Base-by-base conservation (phyloP, 2,329 filamentous ascomycete genomes). In the Neopestalotiopsis sp. region DNA sequence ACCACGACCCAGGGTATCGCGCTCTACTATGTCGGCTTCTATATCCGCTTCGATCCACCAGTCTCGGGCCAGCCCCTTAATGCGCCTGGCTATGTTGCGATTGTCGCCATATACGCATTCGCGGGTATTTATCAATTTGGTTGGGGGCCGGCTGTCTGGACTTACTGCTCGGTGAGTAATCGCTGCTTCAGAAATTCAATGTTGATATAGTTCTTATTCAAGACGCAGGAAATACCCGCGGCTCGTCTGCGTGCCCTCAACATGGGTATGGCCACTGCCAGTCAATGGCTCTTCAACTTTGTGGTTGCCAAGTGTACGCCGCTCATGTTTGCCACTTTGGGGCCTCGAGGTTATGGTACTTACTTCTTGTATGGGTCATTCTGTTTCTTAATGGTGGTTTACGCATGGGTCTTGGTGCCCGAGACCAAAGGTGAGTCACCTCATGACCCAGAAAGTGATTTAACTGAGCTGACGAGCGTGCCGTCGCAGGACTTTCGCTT, bases 221-320 rank as follows among this genome's bases (percentile, higher is more conserved):
- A 20, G n/a, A 14, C 17, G 3, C 86, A 85, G 32, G 91, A 94
- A 79, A 93, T 93, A 69, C 90, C 91, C 0, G 90, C 89, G 6
- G 89, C 90, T 0, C 84, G 91, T 42, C 83, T 93, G 7, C 83
- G 91, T 67, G 88, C 88, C 20, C 81, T 91, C 72, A 93, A 92
- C 74, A 91, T 93, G 6, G 87, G 90, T 1, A 83, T 93, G 61
- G 91, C 87, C 0, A 90, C 91, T 0, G 89, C 88, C 1, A 92
- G 89, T 0, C 90, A 93, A 74, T 92, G 91, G 91, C 79, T 93
- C 4, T 93, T 93, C 79, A 94, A 94, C 76, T 92, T 93, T 70
- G 87, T 92, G 10, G 89, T 93, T 68, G 91, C 91, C 1, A 82
- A 89, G 56, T 89, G 89, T 42, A 90, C 91, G 3, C 88, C 91